phyloP scores from a whole-genome alignment of 345 rosid species.

The Salix arbutifolia region DNA sequence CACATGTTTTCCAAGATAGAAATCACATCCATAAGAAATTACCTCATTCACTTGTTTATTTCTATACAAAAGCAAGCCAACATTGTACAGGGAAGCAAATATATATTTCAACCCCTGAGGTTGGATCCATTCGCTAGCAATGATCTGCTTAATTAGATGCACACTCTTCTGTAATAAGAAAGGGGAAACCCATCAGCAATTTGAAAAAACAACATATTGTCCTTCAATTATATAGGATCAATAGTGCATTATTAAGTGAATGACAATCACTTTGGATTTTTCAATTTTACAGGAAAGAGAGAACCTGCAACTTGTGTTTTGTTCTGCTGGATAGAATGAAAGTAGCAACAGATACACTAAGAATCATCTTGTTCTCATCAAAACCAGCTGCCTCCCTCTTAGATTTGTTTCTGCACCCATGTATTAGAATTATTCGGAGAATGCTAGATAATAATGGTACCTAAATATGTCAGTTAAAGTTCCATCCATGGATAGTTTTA shows the following conservation, averaged over 20 bases:
- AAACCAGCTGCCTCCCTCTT: slow-evolving; percentile 39
- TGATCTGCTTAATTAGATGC: slow-evolving; percentile 43
- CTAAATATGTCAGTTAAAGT: background rate
- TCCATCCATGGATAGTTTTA: background rate
- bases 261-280: background rate
- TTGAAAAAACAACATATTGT: slow-evolving; percentile 14
- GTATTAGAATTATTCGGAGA: slow-evolving; percentile 6
- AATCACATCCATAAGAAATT: slow-evolving; percentile 11
- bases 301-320: slow-evolving; percentile 55
- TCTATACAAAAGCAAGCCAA: slow-evolving; percentile 63
- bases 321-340: slow-evolving; percentile 59
- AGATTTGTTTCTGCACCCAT: slow-evolving; percentile 41
- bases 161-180: slow-evolving; percentile 52
- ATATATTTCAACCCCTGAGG: slow-evolving; percentile 63
- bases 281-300: slow-evolving; percentile 13
- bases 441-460: background rate
- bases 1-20: background rate
- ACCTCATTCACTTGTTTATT: slow-evolving; percentile 70
- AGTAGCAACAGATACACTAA: slow-evolving; percentile 58
- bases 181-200: slow-evolving; percentile 22
- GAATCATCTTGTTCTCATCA: slow-evolving; percentile 46
- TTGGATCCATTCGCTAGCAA: slow-evolving; percentile 59
- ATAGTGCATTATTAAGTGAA: slow-evolving; percentile 4
- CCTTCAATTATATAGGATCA: background rate
- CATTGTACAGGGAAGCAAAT: slow-evolving; percentile 51